Base-by-base conservation (phyloP, 352 stramenopile species). In the Globisporangium radiosum region DNA sequence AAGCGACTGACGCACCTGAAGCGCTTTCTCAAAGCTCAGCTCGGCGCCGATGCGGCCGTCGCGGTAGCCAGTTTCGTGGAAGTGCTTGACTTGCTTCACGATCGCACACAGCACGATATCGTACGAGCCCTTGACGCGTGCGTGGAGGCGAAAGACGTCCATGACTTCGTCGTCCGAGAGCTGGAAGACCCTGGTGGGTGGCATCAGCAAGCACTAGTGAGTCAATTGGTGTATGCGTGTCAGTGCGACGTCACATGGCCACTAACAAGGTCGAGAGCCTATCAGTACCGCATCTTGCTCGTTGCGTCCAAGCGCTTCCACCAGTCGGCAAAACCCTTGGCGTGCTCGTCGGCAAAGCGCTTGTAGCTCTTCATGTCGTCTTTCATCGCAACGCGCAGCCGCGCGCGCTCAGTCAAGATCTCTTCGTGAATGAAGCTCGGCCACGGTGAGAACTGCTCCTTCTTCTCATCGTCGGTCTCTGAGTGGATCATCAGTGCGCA, bases 41-140 rank as follows among this genome's bases (percentile, higher is more conserved):
- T 98, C 92, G 4, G 71, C 67, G 7, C 68, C 58, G 33, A 85
- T 81, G 50, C 88, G 75, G 17, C 87, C 90, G 72, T 98, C 94
- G 5, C 74, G 75, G 72, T 97, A 98, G 10, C 83, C 78, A 10
- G 94, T 98, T 5, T 91, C 64, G 4, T 81, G 56, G 65, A 98
- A 98, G 59, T 98, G 81, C 7, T 90, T 85, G n/a, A 98, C 76
- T 64, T 97, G 90, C 67, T 98, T 92, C 50, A 94, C 72, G 42
- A 97, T 87, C 7, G 87, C 78, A 63, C 81, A 94, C 36, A 98
- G 76, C 3, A 97, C 89, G 42, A 97, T 94, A 13, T 86, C 81
- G 70, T 97, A 98, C 7, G 90, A 93, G 2, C 80, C 85, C 65
- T 96, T 94, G 59, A 98, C 82, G 45, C 94, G 79, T 47, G 89